Evolutionary conservation across 23 red algal genomes (phyloP), one percentile per base, ranked within the genome.

Genomic region (Gracilaria gracilis): DNA sequence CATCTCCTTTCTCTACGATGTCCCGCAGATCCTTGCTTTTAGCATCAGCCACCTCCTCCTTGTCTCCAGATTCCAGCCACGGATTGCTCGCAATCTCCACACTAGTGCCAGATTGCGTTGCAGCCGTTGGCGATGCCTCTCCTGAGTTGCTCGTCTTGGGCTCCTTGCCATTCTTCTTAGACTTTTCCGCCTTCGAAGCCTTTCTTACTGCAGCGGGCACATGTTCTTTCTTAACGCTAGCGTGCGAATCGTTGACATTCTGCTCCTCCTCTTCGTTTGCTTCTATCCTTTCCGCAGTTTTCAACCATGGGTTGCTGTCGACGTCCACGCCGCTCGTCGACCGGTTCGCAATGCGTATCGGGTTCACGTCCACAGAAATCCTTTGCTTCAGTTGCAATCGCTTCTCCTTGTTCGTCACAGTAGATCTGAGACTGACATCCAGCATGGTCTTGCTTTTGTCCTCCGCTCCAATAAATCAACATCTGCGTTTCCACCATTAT

Each of bases 321-420:
- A 36, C 38, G 0, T 86, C 82, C 20, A 69, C 82, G 35, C 65
- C 46, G 4, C 20, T 36, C 7, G 21, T 31, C 24, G 28, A 37
- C 25, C 75, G 46, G 40, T 86, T 65, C 17, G 33, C 82, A n/a
- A 67, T 62, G 12, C 61, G 82, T 36, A 53, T 12, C 28, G 58
- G 24, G 3, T 71, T 71, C 4, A 67, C 61, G 19, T 69, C 58
- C 8, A 69, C 64, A 9, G 0, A 23, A 14, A 27, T 62, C 17
- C 49, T 16, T 25, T 24, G 9, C 49, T 62, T 21, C 37, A 13
- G 19, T 62, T 27, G 0, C 7, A 8, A 16, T 82, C 27, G 54
- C 59, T 27, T 31, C 64, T 69, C 33, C 33, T 69, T 39, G 34
- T 69, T 17, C 33, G 0, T 20, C 0, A 20, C 64, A 38, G 9